phyloP scores from a whole-genome alignment of 805 yeast species.

The Candida vartiovaarae region DNA sequence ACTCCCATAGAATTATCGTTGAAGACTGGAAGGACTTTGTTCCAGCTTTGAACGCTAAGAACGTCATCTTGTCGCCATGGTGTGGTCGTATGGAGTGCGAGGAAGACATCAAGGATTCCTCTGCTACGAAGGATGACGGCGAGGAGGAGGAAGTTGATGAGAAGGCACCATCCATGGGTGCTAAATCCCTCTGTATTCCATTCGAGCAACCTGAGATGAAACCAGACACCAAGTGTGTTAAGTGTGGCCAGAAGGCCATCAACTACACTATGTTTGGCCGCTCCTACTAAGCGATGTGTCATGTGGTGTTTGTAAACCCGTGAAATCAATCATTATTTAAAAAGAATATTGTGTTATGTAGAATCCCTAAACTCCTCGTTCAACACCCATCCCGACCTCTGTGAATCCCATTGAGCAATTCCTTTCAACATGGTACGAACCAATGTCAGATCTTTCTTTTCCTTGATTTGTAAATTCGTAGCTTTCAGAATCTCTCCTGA shows the following conservation, averaged over 20 bases:
- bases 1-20: conserved; percentile 75
- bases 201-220: conserved; percentile 81
- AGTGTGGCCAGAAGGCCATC: conserved; percentile 69
- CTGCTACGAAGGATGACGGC: conserved; percentile 68
- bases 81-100: conserved; percentile 94
- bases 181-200: conserved; percentile 96
- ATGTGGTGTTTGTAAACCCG: not conserved
- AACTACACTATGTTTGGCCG: conserved; percentile 95
- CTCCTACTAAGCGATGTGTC: conserved; percentile 52
- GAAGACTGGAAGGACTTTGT: conserved; percentile 89
- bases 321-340: too few relatives aligned
- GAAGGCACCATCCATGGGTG: conserved; percentile 98
- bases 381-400: conserved; percentile 55
- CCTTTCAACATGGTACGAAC: conserved; percentile 62
- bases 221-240: conserved; percentile 78
- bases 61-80: conserved; percentile 93
- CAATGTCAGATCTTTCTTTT: conserved; percentile 49
- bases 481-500: conserved; percentile 41
- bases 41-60: conserved; percentile 84
- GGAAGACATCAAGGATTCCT: conserved; percentile 91
- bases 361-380: conserved; percentile 40
- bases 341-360: too few relatives aligned
- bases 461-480: conserved; percentile 32
- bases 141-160: conserved; percentile 92
- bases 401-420: conserved; percentile 62